phyloP scores from a whole-genome alignment of 2,329 filamentous ascomycete species.

The Aspergillus clavatus region DNA sequence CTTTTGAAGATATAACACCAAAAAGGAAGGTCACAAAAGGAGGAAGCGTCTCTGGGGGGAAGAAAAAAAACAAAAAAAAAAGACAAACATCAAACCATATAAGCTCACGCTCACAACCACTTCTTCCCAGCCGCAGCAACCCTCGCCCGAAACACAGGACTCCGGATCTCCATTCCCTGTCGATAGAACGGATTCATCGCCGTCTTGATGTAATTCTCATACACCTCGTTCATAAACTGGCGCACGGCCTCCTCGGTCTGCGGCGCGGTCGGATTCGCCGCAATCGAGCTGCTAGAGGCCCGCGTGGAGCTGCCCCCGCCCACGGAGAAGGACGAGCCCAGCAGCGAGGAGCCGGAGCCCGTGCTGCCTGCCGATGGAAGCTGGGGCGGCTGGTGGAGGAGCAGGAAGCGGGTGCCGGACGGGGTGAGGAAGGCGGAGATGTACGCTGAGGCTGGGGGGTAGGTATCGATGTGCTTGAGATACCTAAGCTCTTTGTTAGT shows the following conservation, averaged over 20 bases:
- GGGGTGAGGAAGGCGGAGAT: constrained; percentile 92
- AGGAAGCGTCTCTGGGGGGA: no score
- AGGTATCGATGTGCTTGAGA: constrained; percentile 92
- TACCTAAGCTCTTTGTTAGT: constrained; percentile 56
- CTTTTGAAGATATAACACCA: no score
- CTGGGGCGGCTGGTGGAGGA: constrained; percentile 74
- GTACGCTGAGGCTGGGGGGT: constrained; percentile 78
- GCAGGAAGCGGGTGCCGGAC: constrained; percentile 86
- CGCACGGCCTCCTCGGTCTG: constrained; percentile 94
- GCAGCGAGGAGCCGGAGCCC: constrained; percentile 17
- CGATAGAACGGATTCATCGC: constrained; percentile 96
- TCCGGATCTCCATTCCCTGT: constrained; percentile 77
- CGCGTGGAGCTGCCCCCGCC: constrained; percentile 24
- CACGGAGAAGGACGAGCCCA: constrained; percentile 22
- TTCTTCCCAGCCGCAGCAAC: constrained; percentile 89
- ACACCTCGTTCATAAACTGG: constrained; percentile 91
- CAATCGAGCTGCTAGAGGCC: constrained; percentile 64
- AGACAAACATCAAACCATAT: neutral
- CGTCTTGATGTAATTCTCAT: constrained; percentile 94
- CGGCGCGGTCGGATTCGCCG: constrained; percentile 77
- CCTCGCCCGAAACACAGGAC: constrained; percentile 75
- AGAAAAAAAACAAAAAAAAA: constrained; percentile 5
- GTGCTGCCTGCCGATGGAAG: constrained; percentile 37
- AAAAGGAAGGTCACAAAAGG: no score
- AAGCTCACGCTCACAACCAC: constrained; percentile 62